Base-by-base conservation (phyloP, 1,284 basidiomycete genomes). In the Irpex sp. region DNA sequence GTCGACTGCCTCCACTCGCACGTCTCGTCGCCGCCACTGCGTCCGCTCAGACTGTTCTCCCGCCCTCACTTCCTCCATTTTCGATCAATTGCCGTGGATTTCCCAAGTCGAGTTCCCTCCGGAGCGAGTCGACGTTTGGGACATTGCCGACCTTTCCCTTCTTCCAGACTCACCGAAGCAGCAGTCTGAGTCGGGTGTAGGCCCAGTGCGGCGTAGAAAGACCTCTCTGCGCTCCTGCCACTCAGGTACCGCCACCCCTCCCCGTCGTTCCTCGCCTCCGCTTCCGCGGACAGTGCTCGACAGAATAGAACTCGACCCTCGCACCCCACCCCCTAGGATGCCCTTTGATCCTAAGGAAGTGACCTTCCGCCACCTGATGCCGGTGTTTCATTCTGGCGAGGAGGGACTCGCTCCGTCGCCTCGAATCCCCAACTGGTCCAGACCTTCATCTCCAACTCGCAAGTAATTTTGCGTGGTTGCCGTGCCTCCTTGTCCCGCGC, bases 1-100 rank as follows among this genome's bases (percentile, higher is more conserved):
- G 60, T 50, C 65, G 65, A 26, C 62, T 37, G 65, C 60, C 64
- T 67, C 70, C 61, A 66, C 70, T 47, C 72, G 72, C 63, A 64
- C 70, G 19, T 51, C 66, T 4, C 71, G 72, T 33, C 71, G 72
- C 49, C 72, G 72, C 49, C 72, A 70, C 56, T 68, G 65, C 58
- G 37, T 65, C 21, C 69, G 72, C 13, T 33, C 70, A 47, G 74
- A 75, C 57, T 71, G 71, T 59, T 67, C 67, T 62, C 63, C 69
- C 59, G 66, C 62, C 60, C 69, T 65, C 59, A 64, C 65, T 37
- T 66, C 68, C 46, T 63, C 68, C n/a, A 63, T 68, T 35, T 70
- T 75, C 65, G 74, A 75, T 65, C 61, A 67, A 49, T 63, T 75
- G 5, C 70, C 74, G 6, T 75, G 74, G 74, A 72, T 74, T n/a